Conservation (phyloP, 164 flowering plant species). For the Tetrastigma voinierianum region DNA sequence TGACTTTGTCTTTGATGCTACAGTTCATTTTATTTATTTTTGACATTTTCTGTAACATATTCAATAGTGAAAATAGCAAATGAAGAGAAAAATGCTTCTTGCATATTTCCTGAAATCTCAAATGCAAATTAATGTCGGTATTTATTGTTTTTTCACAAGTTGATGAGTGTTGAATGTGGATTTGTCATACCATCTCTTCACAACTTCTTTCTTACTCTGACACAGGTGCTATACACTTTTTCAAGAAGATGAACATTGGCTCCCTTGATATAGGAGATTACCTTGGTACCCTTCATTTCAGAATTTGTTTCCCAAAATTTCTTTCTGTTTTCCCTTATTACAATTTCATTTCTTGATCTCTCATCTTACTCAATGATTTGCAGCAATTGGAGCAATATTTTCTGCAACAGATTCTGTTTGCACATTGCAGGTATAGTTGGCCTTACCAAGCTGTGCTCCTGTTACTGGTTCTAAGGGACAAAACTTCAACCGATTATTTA, state of each 20-base stretch:
- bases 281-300: slow-evolving; percentile 53
- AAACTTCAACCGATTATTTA: not conserved
- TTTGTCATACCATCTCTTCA: not conserved
- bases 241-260: slow-evolving; percentile 58
- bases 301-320: not conserved
- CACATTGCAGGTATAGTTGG: slow-evolving; percentile 51
- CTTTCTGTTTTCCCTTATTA: not conserved
- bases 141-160: not conserved
- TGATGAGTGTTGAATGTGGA: not conserved
- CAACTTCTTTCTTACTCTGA: slow-evolving; percentile 9
- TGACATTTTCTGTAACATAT: not conserved
- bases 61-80: not conserved
- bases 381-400: slow-evolving; percentile 70
- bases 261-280: slow-evolving; percentile 65
- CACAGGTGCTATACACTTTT: slow-evolving; percentile 64
- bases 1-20: not conserved
- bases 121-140: not conserved
- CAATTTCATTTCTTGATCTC: slow-evolving; percentile 5
- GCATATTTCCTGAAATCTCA: not conserved
- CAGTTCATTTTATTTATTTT: no score
- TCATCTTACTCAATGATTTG: slow-evolving; percentile 18
- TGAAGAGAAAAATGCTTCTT: not conserved
- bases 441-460: not conserved
- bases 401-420: slow-evolving; percentile 82
- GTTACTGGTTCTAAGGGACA: not conserved